Percentiles rank a stretch among this genome's conserved stretches.
Evolutionary conservation across 768 basidiomycete species (phyloP).

Genomic region (Lentinus tigrinus): DNA sequence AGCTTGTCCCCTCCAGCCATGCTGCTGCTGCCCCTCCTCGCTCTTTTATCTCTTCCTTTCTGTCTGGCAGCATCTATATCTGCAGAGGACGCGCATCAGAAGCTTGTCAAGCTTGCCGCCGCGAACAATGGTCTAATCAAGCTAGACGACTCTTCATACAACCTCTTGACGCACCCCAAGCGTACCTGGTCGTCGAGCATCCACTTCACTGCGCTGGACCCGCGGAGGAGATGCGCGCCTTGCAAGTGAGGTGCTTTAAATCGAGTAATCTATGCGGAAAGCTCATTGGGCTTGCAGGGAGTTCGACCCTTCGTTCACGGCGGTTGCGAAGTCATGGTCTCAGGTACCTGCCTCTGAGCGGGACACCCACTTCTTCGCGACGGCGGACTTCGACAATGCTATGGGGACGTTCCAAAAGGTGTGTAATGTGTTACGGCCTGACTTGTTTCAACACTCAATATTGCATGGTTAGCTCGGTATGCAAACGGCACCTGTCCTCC

Average conservation of each 20-base stretch:
- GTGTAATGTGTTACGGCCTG: slow-evolving; percentile 38
- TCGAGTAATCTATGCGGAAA: background rate
- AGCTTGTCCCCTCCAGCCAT: slow-evolving; percentile 17
- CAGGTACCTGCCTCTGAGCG: slow-evolving; percentile 56
- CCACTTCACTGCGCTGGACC: slow-evolving; percentile 84
- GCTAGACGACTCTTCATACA: slow-evolving; percentile 73
- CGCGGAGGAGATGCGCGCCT: slow-evolving; percentile 81
- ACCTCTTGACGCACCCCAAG: slow-evolving; percentile 69
- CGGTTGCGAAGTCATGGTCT: slow-evolving; percentile 84
- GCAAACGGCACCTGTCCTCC: slow-evolving; percentile 80
- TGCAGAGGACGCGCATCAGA: slow-evolving; percentile 38
- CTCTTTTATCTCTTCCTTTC: slow-evolving; percentile 33
- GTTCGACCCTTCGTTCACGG: slow-evolving; percentile 81
- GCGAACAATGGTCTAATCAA: slow-evolving; percentile 78
- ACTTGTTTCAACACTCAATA: slow-evolving; percentile 27
- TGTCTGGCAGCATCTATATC: slow-evolving; percentile 30
- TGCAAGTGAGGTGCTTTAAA: slow-evolving; percentile 66
- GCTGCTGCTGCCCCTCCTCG: slow-evolving; percentile 31
- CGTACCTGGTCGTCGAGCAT: slow-evolving; percentile 88
- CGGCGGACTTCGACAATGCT: slow-evolving; percentile 82
- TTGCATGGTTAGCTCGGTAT: slow-evolving; percentile 64
- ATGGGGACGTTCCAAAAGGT: slow-evolving; percentile 81
- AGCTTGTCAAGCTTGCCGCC: slow-evolving; percentile 68
- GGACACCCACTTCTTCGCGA: slow-evolving; percentile 89
- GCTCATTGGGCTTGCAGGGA: slow-evolving; percentile 48